A percentile compares a stretch with the other conserved stretches of the same genome.
Evolutionary conservation across 768 basidiomycete species (phyloP).

Genomic region (Pholiota microspora): DNA sequence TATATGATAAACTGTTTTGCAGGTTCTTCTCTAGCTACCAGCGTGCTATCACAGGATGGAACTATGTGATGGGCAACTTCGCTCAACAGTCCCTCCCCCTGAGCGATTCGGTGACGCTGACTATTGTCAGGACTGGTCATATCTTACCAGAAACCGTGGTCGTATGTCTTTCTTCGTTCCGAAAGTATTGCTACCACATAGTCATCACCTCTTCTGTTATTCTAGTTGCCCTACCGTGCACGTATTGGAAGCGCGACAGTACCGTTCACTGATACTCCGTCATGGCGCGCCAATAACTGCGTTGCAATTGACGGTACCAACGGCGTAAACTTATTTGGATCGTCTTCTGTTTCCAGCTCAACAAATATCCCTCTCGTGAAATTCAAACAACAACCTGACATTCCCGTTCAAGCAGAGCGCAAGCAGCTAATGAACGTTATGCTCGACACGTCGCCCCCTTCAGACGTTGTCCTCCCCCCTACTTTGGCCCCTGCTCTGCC

Average conservation of each 20-base stretch:
- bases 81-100: conserved; percentile 53
- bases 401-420: conserved; percentile 27
- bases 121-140: conserved; percentile 38
- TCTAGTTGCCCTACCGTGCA: conserved; percentile 57
- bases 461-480: conserved; percentile 42
- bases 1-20: neutral
- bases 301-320: conserved; percentile 49
- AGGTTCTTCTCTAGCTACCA: conserved; percentile 49
- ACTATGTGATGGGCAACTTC: conserved; percentile 50
- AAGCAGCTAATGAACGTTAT: conserved; percentile 46
- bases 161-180: conserved; percentile 29
- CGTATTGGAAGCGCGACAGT: conserved; percentile 41
- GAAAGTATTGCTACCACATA: no score
- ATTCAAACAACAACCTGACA: conserved; percentile 39
- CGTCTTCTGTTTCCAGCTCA: conserved; percentile 5
- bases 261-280: conserved; percentile 46
- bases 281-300: conserved; percentile 56
- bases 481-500: conserved; percentile 33
- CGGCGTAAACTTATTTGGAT: conserved; percentile 34
- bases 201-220: neutral
- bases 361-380: conserved; percentile 28
- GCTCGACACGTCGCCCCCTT: conserved; percentile 44
- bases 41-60: conserved; percentile 34
- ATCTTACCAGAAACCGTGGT: conserved; percentile 40
- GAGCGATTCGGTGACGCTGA: conserved; percentile 45